These are phyloP conservation scores for Kondoa subrosea DNA, from an alignment of 768 basidiomycete species.

Conservation along the genomic window DNA sequence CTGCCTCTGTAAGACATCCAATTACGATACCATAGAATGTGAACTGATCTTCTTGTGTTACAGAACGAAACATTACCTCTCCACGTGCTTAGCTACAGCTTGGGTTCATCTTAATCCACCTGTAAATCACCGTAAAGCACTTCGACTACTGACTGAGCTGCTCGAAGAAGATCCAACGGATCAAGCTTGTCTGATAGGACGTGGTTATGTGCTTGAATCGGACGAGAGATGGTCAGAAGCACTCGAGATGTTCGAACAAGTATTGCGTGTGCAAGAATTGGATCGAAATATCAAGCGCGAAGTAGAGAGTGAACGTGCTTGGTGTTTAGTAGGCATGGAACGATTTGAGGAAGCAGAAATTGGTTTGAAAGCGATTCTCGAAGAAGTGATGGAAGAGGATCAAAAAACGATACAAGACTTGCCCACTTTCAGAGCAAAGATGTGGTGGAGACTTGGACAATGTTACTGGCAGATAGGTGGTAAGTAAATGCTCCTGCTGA, in stretches of 20 bases:
- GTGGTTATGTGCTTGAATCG: constrained; percentile 54
- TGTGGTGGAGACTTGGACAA: constrained; percentile 68
- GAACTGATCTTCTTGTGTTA: constrained; percentile 6
- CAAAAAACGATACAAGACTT: constrained; percentile 41
- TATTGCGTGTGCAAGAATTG: constrained; percentile 33
- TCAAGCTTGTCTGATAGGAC: constrained; percentile 50
- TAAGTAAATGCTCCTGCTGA: constrained; percentile 36
- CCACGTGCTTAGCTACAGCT: constrained; percentile 53
- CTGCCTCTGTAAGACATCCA: constrained; percentile 34
- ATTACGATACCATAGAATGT: background rate
- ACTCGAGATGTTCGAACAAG: constrained; percentile 44
- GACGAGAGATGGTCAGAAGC: constrained; percentile 55
- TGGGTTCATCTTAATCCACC: constrained; percentile 75
- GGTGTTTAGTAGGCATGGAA: constrained; percentile 47
- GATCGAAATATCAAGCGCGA: constrained; percentile 36
- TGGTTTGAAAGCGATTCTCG: constrained; percentile 29
- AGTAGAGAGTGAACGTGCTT: constrained; percentile 64
- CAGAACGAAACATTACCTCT: constrained; percentile 52
- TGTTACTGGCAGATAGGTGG: constrained; percentile 57
- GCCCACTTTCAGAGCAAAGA: constrained; percentile 52
- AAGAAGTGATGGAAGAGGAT: constrained; percentile 31
- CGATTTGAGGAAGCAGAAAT: constrained; percentile 28
- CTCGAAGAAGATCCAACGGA: constrained; percentile 49
- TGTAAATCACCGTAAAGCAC: constrained; percentile 68
- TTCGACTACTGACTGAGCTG: constrained; percentile 54